Percentiles rank a stretch among this genome's conserved stretches.
phyloP scores from a whole-genome alignment of 805 yeast species.

The Wickerhamiella alocasiicola region DNA sequence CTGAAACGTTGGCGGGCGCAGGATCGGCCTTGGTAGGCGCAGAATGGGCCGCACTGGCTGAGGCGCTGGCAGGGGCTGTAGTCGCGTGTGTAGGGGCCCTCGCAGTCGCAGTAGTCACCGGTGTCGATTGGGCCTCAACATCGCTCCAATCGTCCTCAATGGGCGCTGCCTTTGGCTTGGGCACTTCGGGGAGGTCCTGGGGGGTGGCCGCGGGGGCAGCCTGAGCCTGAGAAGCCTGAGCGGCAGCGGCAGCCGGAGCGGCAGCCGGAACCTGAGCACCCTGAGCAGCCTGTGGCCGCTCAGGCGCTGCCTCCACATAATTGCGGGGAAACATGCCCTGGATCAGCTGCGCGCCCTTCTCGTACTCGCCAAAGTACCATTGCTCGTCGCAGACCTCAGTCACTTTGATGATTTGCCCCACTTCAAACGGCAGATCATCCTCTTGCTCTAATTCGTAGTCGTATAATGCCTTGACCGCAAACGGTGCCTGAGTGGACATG shows the following conservation, averaged over 20 bases:
- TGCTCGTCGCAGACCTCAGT: conserved; percentile 77
- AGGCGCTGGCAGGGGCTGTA: not conserved
- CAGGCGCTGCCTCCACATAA: conserved; percentile 10
- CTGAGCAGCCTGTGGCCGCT: not conserved
- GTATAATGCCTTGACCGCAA: conserved; percentile 53
- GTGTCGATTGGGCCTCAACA: conserved; percentile 14
- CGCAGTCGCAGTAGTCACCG: not conserved
- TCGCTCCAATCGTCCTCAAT: conserved; percentile 20
- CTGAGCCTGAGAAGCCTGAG: not conserved
- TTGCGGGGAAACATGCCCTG: conserved; percentile 80
- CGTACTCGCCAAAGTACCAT: conserved; percentile 70
- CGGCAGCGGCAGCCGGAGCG: not conserved
- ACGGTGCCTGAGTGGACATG: conserved; percentile 35
- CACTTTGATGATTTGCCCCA: conserved; percentile 62
- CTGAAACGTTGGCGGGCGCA: not conserved
- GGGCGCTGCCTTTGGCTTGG: conserved; percentile 3
- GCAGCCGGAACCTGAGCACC: not conserved
- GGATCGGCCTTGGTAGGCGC: not conserved
- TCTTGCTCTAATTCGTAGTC: conserved; percentile 60
- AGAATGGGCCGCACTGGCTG: not conserved
- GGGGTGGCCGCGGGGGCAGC: not conserved
- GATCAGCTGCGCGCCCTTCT: conserved; percentile 18
- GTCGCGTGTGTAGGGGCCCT: not conserved
- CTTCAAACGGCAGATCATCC: conserved; percentile 67
- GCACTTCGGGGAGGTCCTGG: conserved; percentile 2